Percentiles rank a stretch among this genome's conserved stretches.
Evolutionary conservation across 2,329 filamentous ascomycete species (phyloP).

Genomic region (Fusarium hostae): DNA sequence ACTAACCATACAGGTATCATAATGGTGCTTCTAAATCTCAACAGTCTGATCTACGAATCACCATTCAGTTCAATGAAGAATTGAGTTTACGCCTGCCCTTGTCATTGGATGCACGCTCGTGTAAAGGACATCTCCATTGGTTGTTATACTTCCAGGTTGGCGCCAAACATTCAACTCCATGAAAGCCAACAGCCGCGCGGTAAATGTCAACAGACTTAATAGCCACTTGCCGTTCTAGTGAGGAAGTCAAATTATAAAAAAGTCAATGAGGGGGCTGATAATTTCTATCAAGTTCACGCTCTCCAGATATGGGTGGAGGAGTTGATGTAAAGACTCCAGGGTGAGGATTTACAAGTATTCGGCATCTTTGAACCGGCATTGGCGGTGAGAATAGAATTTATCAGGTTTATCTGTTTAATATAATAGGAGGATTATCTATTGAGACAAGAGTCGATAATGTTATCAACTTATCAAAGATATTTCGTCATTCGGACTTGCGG

Average conservation of each 20-base stretch:
- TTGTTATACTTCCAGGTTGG: background rate
- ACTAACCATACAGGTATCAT: background rate
- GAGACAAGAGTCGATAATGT: background rate
- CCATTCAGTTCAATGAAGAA: background rate
- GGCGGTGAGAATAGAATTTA: background rate
- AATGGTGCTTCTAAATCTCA: background rate
- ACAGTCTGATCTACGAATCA: background rate
- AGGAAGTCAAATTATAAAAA: background rate
- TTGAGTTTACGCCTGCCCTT: background rate
- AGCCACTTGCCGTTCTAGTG: background rate
- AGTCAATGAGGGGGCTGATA: background rate
- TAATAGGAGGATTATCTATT: too few species aligned
- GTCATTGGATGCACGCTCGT: background rate
- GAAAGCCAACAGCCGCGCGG: background rate
- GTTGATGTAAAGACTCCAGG: background rate
- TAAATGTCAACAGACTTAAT: background rate
- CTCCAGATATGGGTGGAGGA: too few species aligned
- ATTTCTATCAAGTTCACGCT: background rate
- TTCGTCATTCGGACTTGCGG: conserved; percentile 38
- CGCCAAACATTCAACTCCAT: background rate
- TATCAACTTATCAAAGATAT: background rate
- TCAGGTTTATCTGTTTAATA: too few species aligned
- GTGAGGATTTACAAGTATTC: too few species aligned
- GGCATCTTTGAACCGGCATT: too few species aligned
- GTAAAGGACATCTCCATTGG: too few species aligned